These are phyloP conservation scores for Diaporthe eres DNA, from an alignment of 2,329 filamentous ascomycete species.

Conservation along the genomic window DNA sequence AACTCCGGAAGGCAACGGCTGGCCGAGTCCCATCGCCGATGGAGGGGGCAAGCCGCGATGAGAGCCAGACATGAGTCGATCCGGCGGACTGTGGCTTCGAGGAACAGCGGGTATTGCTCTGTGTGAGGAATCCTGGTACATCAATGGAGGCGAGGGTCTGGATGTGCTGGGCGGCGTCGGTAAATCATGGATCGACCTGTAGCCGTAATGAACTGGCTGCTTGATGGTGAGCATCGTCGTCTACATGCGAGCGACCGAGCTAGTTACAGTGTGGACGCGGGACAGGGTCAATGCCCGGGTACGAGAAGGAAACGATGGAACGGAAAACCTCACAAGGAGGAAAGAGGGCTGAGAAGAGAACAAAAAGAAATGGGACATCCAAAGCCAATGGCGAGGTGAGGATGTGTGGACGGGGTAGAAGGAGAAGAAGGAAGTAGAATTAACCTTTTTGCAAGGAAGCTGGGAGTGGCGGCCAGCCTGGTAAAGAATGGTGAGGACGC, in stretches of 20 bases:
- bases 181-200: conserved; percentile 73
- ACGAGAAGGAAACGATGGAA: conserved; percentile 32
- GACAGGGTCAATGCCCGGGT: conserved; percentile 29
- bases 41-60: conserved; percentile 79
- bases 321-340: conserved; percentile 34
- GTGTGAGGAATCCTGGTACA: conserved; percentile 61
- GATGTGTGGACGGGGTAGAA: conserved; percentile 25
- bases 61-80: conserved; percentile 76
- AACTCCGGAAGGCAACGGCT: conserved; percentile 55
- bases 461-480: conserved; percentile 64
- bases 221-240: conserved; percentile 73
- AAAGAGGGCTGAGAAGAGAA: conserved; percentile 38
- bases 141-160: conserved; percentile 69
- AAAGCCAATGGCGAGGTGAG: conserved; percentile 39
- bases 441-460: conserved; percentile 56
- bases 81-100: conserved; percentile 62
- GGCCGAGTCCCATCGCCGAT: conserved; percentile 74
- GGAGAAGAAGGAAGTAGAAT: conserved; percentile 50
- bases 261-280: conserved; percentile 38
- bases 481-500: conserved; percentile 54
- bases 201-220: conserved; percentile 72
- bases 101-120: conserved; percentile 57
- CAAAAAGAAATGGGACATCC: conserved; percentile 30
- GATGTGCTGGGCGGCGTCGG: conserved; percentile 70
- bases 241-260: conserved; percentile 45